A percentile compares a stretch with the other conserved stretches of the same genome.
Evolutionary conservation across 2,329 filamentous ascomycete species (phyloP).

Genomic region (Diaporthe caulivora): DNA sequence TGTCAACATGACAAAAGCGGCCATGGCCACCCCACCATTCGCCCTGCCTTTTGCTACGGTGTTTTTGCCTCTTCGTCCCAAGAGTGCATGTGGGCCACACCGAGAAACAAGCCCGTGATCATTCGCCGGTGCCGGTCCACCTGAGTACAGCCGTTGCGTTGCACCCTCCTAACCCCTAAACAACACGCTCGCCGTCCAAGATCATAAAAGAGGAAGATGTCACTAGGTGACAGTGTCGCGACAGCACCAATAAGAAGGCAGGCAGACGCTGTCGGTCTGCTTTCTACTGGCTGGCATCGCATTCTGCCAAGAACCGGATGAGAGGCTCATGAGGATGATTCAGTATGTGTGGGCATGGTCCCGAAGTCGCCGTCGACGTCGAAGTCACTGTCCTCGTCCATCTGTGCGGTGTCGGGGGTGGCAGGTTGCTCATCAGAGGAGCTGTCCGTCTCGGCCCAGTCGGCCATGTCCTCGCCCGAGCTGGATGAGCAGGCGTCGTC

Average conservation of each 20-base stretch:
- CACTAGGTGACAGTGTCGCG: background rate
- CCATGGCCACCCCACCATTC: background rate
- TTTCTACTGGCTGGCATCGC: background rate
- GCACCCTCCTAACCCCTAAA: background rate
- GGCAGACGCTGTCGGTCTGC: background rate
- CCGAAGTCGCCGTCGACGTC: slow-evolving; percentile 23
- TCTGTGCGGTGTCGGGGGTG: slow-evolving; percentile 31
- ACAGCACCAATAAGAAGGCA: background rate
- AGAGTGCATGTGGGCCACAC: background rate
- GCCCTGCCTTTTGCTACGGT: background rate
- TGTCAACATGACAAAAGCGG: background rate
- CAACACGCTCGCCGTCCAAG: background rate
- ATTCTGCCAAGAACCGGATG: background rate
- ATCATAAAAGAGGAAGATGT: background rate
- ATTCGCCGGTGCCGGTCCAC: background rate
- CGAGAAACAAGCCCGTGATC: background rate
- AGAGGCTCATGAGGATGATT: background rate
- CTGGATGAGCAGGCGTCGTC: slow-evolving; percentile 30
- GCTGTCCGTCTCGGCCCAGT: slow-evolving; percentile 25
- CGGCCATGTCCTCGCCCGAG: slow-evolving; percentile 29
- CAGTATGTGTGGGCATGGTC: background rate
- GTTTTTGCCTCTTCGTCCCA: background rate
- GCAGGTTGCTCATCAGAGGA: slow-evolving; percentile 32
- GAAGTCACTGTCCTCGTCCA: slow-evolving; percentile 29
- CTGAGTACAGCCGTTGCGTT: background rate